Evolutionary conservation across 805 yeast species (phyloP), one percentile per base, ranked within the genome.

Genomic region (Yarrowia sp.): DNA sequence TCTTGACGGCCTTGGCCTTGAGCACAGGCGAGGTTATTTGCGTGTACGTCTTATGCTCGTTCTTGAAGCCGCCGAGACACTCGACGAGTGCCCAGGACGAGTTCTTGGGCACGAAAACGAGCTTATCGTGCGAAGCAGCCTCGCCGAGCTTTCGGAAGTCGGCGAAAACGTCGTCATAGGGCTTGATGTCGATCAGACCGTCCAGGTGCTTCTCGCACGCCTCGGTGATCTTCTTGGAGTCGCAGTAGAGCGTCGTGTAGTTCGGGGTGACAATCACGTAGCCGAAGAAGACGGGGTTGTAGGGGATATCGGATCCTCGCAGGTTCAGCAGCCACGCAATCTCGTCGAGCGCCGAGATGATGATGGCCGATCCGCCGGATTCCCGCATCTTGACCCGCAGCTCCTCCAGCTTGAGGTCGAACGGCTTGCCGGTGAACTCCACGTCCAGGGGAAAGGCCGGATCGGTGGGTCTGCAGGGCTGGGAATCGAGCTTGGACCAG

Each of bases 261-360:
- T 61, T 47, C 12, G 69, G 75, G 16, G 81, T 74, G 29, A 86
- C 77, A 10, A 86, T 72, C 1, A 83, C 76, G 68, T 85, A 88
- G 8, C 92, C 78, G 73, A 84, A 90, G 71, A 93, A 94, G 1
- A 91, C 93, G 0, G 98, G 97, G 69, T 87, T 86, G 71, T 81
- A 93, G 4, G 85, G 86, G 63, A 93, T 86, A 71, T 93, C 98
- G 21, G 80, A 81, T 5, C 92, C 89, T 66, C 99, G 83, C 62
- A 93, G 75, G 70, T 93, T 93, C 70, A 91, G 81, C 42, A 91
- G 74, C 97, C 97, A 92, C 7, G 96, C 94, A 65, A 91, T 83
- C 67, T 92, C 97, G 75, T 93, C 97, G 59, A 92, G 74, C 1
- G 91, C 84, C n/a, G 84, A 78, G 3, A 89, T 77, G 13, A 91